Conservation (phyloP, 305 asterid species). For the Withania somnifera region DNA sequence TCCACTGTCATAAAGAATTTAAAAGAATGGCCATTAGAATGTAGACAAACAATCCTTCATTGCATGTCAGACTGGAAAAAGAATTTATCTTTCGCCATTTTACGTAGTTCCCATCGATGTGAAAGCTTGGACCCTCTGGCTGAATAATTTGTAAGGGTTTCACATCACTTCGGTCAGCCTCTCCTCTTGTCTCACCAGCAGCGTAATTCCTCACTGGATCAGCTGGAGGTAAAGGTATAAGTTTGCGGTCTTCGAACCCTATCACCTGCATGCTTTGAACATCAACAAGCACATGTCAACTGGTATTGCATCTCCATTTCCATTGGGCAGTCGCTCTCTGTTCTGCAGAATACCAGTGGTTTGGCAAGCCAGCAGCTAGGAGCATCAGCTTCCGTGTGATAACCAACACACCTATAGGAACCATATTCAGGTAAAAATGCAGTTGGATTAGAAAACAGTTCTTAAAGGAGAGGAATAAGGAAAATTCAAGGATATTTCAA, state of each 20-base stretch:
- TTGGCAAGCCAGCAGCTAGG: constrained; percentile 93
- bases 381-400: constrained; percentile 83
- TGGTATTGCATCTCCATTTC: constrained; percentile 99
- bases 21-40: not conserved
- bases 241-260: constrained; percentile 89
- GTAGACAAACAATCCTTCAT: not conserved
- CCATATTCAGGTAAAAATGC: not conserved
- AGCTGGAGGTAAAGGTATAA: constrained; percentile 91
- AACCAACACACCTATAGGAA: constrained; percentile 83
- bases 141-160: constrained; percentile 79
- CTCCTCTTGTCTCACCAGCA: constrained; percentile 91
- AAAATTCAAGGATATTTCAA: constrained; percentile 6
- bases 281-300: constrained; percentile 89
- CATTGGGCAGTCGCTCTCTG: constrained; percentile 93
- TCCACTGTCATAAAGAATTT: constrained; percentile 57
- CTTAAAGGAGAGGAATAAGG: not conserved
- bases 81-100: constrained; percentile 90
- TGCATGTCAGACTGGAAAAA: not conserved
- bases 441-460: not conserved
- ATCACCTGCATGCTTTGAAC: constrained; percentile 87
- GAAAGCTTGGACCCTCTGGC: constrained; percentile 98
- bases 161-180: constrained; percentile 91
- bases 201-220: constrained; percentile 94
- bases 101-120: constrained; percentile 66
- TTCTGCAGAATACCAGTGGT: constrained; percentile 86